These are phyloP conservation scores for Lepiota subincarnata DNA, from an alignment of 768 basidiomycete genomes.

Conservation along the genomic window DNA sequence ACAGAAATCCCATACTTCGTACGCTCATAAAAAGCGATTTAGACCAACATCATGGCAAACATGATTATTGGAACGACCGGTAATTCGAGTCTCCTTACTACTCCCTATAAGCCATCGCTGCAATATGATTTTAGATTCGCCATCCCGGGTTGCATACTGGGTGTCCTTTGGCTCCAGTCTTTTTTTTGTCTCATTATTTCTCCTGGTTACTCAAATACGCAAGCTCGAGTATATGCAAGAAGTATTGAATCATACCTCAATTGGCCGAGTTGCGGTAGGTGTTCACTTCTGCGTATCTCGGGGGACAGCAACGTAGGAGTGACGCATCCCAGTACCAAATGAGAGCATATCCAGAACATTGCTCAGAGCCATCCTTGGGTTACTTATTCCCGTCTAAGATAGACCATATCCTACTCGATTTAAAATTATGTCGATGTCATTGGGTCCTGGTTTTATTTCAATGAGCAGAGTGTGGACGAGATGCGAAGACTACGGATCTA, in stretches of 20 bases:
- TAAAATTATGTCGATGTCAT: too few species aligned
- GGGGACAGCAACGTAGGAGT: too few species aligned
- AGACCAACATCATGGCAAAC: constrained; percentile 1
- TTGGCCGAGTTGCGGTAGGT: neutral
- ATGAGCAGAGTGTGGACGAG: too few species aligned
- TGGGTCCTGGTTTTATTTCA: too few species aligned
- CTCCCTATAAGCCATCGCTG: neutral
- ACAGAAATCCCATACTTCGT: neutral
- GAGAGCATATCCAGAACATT: too few species aligned
- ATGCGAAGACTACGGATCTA: too few species aligned
- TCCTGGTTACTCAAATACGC: neutral
- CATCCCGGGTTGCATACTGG: neutral
- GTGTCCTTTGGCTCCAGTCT: neutral
- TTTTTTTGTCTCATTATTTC: neutral
- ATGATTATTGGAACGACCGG: neutral
- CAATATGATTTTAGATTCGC: constrained; percentile 1
- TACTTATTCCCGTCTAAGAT: too few species aligned
- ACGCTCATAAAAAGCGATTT: neutral
- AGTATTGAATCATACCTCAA: neutral
- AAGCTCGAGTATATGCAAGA: neutral
- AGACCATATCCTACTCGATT: too few species aligned
- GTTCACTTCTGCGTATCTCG: neutral
- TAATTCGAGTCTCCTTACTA: neutral
- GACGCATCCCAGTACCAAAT: too few species aligned
- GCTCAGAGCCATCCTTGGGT: too few species aligned